These are phyloP conservation scores for Ophiostoma pallidulum DNA, from an alignment of 2,329 filamentous ascomycete genomes.

Conservation along the genomic window DNA sequence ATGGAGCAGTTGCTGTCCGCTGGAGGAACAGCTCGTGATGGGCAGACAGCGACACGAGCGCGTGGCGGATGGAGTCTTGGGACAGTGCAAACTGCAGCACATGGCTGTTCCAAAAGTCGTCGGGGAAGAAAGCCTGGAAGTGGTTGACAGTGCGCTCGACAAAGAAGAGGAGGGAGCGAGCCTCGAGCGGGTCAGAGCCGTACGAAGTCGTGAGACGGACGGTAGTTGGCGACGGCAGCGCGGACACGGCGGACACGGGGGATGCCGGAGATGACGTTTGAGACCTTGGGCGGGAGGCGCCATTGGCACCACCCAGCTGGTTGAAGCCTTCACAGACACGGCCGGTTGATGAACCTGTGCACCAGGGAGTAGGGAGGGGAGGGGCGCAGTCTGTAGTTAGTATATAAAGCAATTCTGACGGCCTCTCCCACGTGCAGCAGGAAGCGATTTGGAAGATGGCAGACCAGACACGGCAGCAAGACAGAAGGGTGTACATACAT, in stretches of 20 bases:
- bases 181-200: constrained; percentile 7
- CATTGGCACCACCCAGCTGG: not conserved
- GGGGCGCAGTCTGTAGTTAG: too few relatives aligned
- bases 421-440: too few relatives aligned
- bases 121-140: constrained; percentile 13
- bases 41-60: constrained; percentile 10
- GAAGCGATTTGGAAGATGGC: too few relatives aligned
- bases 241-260: too few relatives aligned
- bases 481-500: constrained; percentile 2
- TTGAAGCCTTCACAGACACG: constrained; percentile 11
- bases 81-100: constrained; percentile 12
- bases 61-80: constrained; percentile 12
- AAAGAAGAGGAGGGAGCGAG: constrained; percentile 12
- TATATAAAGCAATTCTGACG: too few relatives aligned
- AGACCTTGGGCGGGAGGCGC: too few relatives aligned
- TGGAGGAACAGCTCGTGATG: constrained; percentile 11
- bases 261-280: too few relatives aligned
- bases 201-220: not conserved
- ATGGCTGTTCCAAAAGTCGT: constrained; percentile 14
- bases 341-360: constrained; percentile 6
- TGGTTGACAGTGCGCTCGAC: constrained; percentile 10
- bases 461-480: not conserved
- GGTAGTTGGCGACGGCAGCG: not conserved
- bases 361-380: too few relatives aligned
- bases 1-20: too few relatives aligned